These are phyloP conservation scores for Dictyostelium purpureum DNA, from an alignment of 78 protist genomes.

Conservation along the genomic window DNA sequence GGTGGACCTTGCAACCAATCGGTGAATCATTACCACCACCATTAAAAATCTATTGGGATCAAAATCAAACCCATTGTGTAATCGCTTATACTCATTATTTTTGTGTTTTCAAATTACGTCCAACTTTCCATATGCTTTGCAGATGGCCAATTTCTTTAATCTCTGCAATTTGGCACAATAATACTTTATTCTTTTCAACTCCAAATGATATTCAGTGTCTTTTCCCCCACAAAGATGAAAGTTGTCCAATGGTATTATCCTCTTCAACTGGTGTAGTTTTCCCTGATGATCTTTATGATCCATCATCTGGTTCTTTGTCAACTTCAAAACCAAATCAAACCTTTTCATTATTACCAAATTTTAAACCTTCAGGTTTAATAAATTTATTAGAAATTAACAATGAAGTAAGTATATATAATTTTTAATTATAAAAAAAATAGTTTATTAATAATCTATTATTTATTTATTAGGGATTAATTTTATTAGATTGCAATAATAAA, in stretches of 20 bases:
- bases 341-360: constrained; percentile 44
- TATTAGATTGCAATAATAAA: constrained; percentile 30
- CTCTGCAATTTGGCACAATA: constrained; percentile 69
- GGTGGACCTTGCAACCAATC: constrained; percentile 73
- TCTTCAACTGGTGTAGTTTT: constrained; percentile 24
- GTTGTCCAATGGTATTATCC: constrained; percentile 29
- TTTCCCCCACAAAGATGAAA: constrained; percentile 65
- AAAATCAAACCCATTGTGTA: constrained; percentile 31
- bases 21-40: constrained; percentile 70
- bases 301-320: constrained; percentile 23
- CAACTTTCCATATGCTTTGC: constrained; percentile 37
- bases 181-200: constrained; percentile 57
- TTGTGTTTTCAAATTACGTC: constrained; percentile 39
- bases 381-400: constrained; percentile 42
- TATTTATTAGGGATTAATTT: constrained; percentile 11
- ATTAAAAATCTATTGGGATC: constrained; percentile 61
- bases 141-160: constrained; percentile 44
- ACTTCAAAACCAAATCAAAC: constrained; percentile 61
- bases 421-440: background rate
- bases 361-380: constrained; percentile 31
- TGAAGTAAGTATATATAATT: background rate
- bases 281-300: constrained; percentile 64
- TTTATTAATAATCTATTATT: background rate
- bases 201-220: constrained; percentile 52
- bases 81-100: constrained; percentile 45